Base-by-base conservation (phyloP, 768 basidiomycete genomes). In the Lentinula detonsa region DNA sequence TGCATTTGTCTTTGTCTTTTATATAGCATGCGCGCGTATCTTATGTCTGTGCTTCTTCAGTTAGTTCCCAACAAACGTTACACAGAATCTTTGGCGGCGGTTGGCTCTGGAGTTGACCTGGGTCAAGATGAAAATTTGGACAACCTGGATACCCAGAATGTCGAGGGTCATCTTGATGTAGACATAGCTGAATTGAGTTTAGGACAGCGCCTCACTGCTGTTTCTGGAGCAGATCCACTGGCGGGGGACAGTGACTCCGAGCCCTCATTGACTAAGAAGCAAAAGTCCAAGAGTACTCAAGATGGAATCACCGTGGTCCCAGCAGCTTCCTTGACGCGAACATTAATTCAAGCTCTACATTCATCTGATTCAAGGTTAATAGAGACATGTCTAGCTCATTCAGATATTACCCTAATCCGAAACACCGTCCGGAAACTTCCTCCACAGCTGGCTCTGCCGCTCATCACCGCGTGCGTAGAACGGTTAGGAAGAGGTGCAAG, bases 271-370 rank as follows among this genome's bases (percentile, higher is more conserved):
- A 62, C 67, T 40, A 78, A 72, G 66, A 69, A 72, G 35, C 63
- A 68, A 23, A 72, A 70, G 39, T 51, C 49, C 61, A 76, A 74
- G 63, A 74, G 68, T 62, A 62, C 63, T 23, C 70, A 72, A 46
- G 48, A 67, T 21, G 75, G 76, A 11, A 68, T 70, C 7, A 68
- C 77, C n/a, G 72, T 80, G 43, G 78, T 86, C 18, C 91, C 95
- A 40, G 86, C 93, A 1, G 86, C 88, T 64, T 95, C 96, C 0
- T 82, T 98, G 62, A 93, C 96, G 31, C 88, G 94, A 59, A 95
- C 96, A 31, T 81, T 99, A 53, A 91, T 96, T 61, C 97, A 99
- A 75, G 96, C 97, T 0, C 75, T 99, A 31, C 97, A 99, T 71
- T 98, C 97, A 1, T 88, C 91, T 18, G 97, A 99, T 76, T 83